Conservation (phyloP, 495 filamentous ascomycete species). For the Daldinia bambusicola region DNA sequence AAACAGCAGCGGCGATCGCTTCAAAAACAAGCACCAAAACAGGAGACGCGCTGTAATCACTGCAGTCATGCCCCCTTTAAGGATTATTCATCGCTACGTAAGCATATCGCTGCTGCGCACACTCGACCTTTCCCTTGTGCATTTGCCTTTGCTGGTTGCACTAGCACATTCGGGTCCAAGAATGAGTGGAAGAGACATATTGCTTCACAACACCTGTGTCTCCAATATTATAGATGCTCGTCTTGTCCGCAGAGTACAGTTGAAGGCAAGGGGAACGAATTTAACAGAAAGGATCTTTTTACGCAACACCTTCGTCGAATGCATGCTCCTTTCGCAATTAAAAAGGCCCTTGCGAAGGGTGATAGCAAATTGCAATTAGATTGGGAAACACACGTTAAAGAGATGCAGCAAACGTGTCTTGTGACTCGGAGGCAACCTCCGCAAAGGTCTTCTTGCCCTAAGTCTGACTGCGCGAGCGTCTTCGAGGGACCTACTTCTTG, state of each 20-base stretch:
- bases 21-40: constrained; percentile 61
- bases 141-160: constrained; percentile 85
- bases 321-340: constrained; percentile 71
- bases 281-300: constrained; percentile 95
- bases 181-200: constrained; percentile 98
- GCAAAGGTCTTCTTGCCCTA: constrained; percentile 71
- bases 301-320: constrained; percentile 94
- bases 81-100: constrained; percentile 65
- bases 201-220: constrained; percentile 84
- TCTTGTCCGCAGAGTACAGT: constrained; percentile 72
- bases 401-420: constrained; percentile 76
- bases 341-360: constrained; percentile 59
- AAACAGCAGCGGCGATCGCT: constrained; percentile 59
- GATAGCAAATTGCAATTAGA: constrained; percentile 64
- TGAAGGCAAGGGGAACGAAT: constrained; percentile 68
- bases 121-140: constrained; percentile 84
- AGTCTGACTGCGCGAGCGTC: constrained; percentile 70
- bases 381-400: constrained; percentile 66
- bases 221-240: constrained; percentile 84
- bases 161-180: constrained; percentile 86
- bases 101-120: constrained; percentile 69
- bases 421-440: constrained; percentile 73
- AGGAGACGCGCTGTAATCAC: constrained; percentile 64
- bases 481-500: constrained; percentile 81
- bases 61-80: constrained; percentile 69